Base-by-base conservation (phyloP, 768 basidiomycete species). In the Rubroboletus satanas region DNA sequence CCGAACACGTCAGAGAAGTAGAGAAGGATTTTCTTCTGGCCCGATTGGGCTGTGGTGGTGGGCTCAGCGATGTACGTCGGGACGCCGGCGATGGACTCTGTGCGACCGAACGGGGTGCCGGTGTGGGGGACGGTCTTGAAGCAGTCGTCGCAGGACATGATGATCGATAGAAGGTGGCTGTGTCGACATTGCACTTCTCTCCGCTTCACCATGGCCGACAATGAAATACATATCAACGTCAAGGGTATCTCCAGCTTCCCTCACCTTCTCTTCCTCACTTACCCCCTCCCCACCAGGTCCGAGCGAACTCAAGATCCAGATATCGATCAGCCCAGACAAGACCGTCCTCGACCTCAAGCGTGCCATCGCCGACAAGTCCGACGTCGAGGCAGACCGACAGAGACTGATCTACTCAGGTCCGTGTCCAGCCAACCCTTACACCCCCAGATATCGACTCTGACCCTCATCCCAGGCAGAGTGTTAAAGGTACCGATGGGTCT, bases 331-430 rank as follows among this genome's bases (percentile, higher is more conserved):
- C 46, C 79, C 84, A 3, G 84, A 87, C 70, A 93, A 95, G 77
- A 88, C 88, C 1, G 94, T 98, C 26, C 73, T 78, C 45, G 93
- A 98, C 59, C 85, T 99, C 67, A 99, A 99, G 78, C 80, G 85
- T 56, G 85, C 85, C 32, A 91, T 99, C 73, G 88, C 93, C 8
- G 84, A 76, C 29, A 84, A 91, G 74, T 87, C 88, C 2, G 85
- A 93, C 64, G 91, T 96, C 26, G 83, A 85, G 60, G 90, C 91
- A 14, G 92, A 91, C 48, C 76, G 90, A 49, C 95, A 97, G 70
- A 75, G 96, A 35, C 76, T 98, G 58, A 98, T 98, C 61, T 98
- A 95, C 72, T 90, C 90, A 35, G 96, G 94, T 82, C 58, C 62
- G 81, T 56, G 32, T 72, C 59, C 23, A 51, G 21, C 26, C 14